These are phyloP conservation scores for Sarocladium kiliense DNA, from an alignment of 2,329 filamentous ascomycete genomes.

Conservation along the genomic window DNA sequence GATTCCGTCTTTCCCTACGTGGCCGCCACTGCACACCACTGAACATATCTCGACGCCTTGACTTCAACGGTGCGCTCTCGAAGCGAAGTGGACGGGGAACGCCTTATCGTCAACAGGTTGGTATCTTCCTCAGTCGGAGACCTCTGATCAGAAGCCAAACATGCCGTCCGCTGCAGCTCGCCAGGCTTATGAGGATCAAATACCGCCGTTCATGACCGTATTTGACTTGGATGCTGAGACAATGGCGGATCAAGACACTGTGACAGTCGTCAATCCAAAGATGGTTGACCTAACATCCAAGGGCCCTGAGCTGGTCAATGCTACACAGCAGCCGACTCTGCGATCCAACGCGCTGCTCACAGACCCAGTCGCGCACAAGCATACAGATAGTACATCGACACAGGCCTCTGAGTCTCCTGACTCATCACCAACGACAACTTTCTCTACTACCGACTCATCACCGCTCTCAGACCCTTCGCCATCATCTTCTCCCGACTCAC, in stretches of 20 bases:
- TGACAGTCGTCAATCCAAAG: conserved; percentile 50
- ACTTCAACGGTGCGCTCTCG: too few relatives aligned
- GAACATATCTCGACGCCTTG: conserved; percentile 9
- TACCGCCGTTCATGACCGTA: conserved; percentile 73
- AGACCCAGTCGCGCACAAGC: conserved; percentile 54
- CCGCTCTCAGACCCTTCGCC: conserved; percentile 87
- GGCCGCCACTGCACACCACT: too few relatives aligned
- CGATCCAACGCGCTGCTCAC: conserved; percentile 34
- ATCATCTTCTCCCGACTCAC: conserved; percentile 87
- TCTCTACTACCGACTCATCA: conserved; percentile 88
- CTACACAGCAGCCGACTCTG: conserved; percentile 30
- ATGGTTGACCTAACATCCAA: conserved; percentile 42
- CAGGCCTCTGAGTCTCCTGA: conserved; percentile 80
- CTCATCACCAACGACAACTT: conserved; percentile 90
- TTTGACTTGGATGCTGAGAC: conserved; percentile 59
- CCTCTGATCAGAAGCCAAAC: conserved; percentile 22
- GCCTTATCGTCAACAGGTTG: neutral
- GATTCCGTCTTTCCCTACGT: conserved; percentile 5
- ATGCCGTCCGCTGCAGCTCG: conserved; percentile 60
- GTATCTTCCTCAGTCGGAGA: conserved; percentile 11
- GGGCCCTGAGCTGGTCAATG: conserved; percentile 31
- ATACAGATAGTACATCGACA: conserved; percentile 73
- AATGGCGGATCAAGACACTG: conserved; percentile 47
- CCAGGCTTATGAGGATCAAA: conserved; percentile 62
- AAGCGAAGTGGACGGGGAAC: too few relatives aligned